Evolutionary conservation across 768 basidiomycete species (phyloP).

Genomic region (Boletus huronensis): DNA sequence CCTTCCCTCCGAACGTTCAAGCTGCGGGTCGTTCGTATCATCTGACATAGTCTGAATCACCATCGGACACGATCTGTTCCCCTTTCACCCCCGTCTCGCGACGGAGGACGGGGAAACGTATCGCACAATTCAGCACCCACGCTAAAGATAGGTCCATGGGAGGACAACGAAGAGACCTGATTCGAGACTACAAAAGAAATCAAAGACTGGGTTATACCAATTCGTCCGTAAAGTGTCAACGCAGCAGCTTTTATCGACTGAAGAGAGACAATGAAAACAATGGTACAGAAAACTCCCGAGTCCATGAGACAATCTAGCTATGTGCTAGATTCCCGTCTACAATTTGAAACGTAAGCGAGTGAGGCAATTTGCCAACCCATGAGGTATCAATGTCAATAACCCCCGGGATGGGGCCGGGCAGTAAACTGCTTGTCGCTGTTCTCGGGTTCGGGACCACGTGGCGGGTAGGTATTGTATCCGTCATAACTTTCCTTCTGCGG

Average conservation of each 20-base stretch:
- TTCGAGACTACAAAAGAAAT: not conserved
- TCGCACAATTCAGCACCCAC: slow-evolving; percentile 22
- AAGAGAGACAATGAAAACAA: not conserved
- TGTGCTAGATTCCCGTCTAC: not conserved
- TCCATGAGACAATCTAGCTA: slow-evolving; percentile 6
- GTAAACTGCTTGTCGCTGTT: slow-evolving; percentile 30
- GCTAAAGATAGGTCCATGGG: slow-evolving; percentile 31
- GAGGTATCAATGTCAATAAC: slow-evolving; percentile 27
- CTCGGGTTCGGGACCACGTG: slow-evolving; percentile 32
- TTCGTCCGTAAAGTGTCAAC: not conserved
- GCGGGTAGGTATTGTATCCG: slow-evolving; percentile 20
- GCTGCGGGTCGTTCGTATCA: slow-evolving; percentile 28
- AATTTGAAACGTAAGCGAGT: not conserved
- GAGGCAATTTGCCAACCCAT: not conserved
- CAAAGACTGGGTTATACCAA: not conserved
- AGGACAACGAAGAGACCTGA: slow-evolving; percentile 17
- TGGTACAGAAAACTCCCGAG: slow-evolving; percentile 3
- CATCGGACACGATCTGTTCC: slow-evolving; percentile 5
- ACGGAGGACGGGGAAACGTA: slow-evolving; percentile 21
- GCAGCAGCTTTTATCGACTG: not conserved
- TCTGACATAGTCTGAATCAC: slow-evolving; percentile 29
- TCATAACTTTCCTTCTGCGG: slow-evolving; percentile 44
- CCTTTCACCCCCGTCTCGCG: slow-evolving; percentile 19
- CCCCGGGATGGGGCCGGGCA: slow-evolving; percentile 43
- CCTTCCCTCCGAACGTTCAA: slow-evolving; percentile 32